Conservation (phyloP, 352 stramenopile species). For the Globisporangium spinosum region DNA sequence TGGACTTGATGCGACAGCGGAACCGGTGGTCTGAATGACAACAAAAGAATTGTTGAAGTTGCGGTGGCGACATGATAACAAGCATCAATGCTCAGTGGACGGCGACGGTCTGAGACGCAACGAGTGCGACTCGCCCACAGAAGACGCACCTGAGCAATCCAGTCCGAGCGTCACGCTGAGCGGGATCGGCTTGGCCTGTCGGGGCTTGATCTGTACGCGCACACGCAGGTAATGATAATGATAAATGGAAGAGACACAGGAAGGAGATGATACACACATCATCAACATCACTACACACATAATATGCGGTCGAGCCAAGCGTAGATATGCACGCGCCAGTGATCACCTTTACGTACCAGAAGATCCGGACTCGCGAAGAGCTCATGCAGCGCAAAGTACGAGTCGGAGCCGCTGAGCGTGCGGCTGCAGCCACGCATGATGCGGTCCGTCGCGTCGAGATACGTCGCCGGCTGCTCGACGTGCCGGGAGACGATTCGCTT, state of each 20-base stretch:
- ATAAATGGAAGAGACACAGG: constrained; percentile 1
- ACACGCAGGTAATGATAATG: not conserved
- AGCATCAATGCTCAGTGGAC: not conserved
- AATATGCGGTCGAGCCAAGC: not conserved
- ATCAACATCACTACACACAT: not conserved
- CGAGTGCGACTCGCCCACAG: not conserved
- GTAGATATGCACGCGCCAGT: not conserved
- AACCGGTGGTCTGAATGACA: constrained; percentile 41
- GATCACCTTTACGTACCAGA: constrained; percentile 27
- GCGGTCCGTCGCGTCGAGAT: constrained; percentile 49
- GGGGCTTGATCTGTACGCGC: constrained; percentile 55
- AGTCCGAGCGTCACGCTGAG: constrained; percentile 61
- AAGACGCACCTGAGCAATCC: constrained; percentile 37
- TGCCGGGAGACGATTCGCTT: constrained; percentile 65
- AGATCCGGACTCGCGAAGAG: constrained; percentile 54
- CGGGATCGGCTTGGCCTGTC: constrained; percentile 32
- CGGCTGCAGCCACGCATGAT: constrained; percentile 71
- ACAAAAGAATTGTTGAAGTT: not conserved
- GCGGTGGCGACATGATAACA: not conserved
- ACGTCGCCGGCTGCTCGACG: constrained; percentile 39
- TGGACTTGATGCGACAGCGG: constrained; percentile 70
- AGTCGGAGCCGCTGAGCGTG: constrained; percentile 71
- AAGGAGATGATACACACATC: constrained; percentile 3
- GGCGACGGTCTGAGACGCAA: constrained; percentile 9
- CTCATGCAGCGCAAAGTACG: constrained; percentile 72